Evolutionary conservation across 2,329 filamentous ascomycete species (phyloP).

Genomic region (Metarhizium anisopliae): DNA sequence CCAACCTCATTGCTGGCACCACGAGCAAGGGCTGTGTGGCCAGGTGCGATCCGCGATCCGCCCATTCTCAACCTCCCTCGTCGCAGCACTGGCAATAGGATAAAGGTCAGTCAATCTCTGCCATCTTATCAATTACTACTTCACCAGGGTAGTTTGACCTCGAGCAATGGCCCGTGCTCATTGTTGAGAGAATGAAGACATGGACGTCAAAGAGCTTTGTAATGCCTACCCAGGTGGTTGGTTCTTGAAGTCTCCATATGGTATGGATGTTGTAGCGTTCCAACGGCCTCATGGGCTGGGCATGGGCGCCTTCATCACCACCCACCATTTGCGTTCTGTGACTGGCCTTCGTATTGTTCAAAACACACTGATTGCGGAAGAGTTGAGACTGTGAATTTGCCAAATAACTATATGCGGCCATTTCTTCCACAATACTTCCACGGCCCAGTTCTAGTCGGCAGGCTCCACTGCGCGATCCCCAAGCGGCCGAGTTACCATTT

Average conservation of each 20-base stretch:
- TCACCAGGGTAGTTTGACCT: background rate
- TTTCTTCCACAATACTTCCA: no score
- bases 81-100: background rate
- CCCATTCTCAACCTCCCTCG: background rate
- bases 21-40: background rate
- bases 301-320: no score
- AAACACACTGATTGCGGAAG: background rate
- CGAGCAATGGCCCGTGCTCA: no score
- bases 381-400: no score
- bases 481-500: no score
- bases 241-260: background rate
- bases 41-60: background rate
- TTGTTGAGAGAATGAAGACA: background rate
- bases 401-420: no score
- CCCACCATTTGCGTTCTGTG: background rate
- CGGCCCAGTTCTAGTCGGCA: no score
- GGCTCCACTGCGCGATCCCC: no score
- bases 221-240: background rate
- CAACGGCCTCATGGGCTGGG: background rate
- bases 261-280: background rate
- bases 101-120: background rate
- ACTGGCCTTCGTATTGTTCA: no score
- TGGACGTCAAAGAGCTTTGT: background rate
- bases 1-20: background rate
- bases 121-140: background rate